Evolutionary conservation across 1,284 basidiomycete genomes (phyloP), one percentile per base, ranked within the genome.

Genomic region (Ceratobasidium theobromae): DNA sequence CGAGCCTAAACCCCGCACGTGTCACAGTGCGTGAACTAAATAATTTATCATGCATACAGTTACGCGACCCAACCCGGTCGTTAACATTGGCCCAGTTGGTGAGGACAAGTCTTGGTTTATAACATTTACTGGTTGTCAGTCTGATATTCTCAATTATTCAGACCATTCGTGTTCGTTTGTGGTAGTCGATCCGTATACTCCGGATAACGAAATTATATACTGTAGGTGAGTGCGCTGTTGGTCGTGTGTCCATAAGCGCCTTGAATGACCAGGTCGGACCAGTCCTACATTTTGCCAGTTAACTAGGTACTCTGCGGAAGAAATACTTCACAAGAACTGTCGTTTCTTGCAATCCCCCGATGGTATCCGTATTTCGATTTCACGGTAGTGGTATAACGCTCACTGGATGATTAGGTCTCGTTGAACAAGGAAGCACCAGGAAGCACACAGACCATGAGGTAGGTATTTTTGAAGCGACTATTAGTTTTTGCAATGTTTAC

Each of bases 101-200:
- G 58, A 51, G 58, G 41, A 41, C 35, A 23, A 21, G n/a, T 30
- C 48, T 51, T 49, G 27, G 35, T 64, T 64, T 18, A 8, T 25
- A 28, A 27, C 23, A 18, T 18, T 21, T 35, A 23, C 57, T 49
- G 48, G 32, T n/a, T n/a, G n/a, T n/a, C n/a, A n/a, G n/a, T 35
- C 6, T 46, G 9, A 28, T n/a, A 33, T 52, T 18, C 35, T n/a
- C 14, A 32, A 51, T n/a, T 38, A 16, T 30, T 3, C 11, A 52
- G 58, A 64, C 35, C 58, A 64, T 21, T 64, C 58, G 12, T 64
- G 58, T 23, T 52, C 58, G 18, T 64, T 64, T 52, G 58, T 64
- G 18, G 48, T 64, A 9, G 58, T 64, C 23, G 58, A 64, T 25
- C 58, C 58, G 8, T 52, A 64, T 16, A 64, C 58, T 18, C 58